phyloP scores from a whole-genome alignment of 306 rosid species.

The Argentina anserina region DNA sequence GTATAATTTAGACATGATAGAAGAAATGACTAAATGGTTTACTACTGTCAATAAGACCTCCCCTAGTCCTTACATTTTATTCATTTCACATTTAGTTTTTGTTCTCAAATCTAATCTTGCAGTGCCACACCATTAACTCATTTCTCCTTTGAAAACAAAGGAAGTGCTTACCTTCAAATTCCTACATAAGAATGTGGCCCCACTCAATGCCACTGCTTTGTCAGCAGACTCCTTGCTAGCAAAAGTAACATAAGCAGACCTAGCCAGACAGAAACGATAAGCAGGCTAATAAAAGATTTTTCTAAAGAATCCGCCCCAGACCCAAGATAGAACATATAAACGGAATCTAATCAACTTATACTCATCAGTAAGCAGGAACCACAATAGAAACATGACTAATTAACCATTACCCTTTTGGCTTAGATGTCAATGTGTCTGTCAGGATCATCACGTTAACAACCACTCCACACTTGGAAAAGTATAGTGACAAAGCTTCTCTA shows the following conservation, averaged over 20 bases:
- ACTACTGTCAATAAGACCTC: background rate
- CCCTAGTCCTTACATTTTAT: too few species aligned
- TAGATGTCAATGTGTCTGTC: constrained; percentile 16
- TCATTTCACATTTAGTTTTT: background rate
- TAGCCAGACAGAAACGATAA: constrained; percentile 2
- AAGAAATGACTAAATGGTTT: background rate
- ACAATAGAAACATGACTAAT: background rate
- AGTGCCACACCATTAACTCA: background rate
- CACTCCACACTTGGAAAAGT: constrained; percentile 28
- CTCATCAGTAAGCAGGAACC: background rate
- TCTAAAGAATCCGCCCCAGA: background rate
- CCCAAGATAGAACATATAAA: background rate
- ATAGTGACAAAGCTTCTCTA: constrained; percentile 18
- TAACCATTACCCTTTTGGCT: constrained; percentile 25
- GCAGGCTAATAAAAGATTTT: background rate
- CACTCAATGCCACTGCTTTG: constrained; percentile 27
- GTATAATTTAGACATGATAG: background rate
- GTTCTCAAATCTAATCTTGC: background rate
- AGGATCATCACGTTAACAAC: constrained; percentile 14
- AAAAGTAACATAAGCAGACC: constrained; percentile 33
- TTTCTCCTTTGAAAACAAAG: background rate
- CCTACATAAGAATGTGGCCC: constrained; percentile 25
- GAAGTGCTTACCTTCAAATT: constrained; percentile 21
- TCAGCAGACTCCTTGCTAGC: constrained; percentile 27
- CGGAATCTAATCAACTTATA: background rate